A percentile compares a stretch with the other conserved stretches of the same genome.
Conservation (phyloP, 2,329 filamentous ascomycete species). For the Geosmithia flava region DNA sequence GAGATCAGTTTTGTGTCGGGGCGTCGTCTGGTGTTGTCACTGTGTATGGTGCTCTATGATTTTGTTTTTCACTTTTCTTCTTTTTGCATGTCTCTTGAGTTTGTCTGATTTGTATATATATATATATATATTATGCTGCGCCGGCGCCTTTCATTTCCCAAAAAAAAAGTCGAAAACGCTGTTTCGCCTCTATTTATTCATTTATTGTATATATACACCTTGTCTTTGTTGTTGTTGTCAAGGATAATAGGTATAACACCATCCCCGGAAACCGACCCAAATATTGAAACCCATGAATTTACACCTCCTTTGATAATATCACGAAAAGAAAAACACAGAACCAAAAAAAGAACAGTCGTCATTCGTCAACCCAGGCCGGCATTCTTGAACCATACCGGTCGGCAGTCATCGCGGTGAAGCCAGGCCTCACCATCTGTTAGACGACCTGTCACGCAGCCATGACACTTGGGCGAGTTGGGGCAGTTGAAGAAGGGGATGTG, state of each 20-base stretch:
- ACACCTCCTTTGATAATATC: not conserved
- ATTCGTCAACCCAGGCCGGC: conserved; percentile 59
- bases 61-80: not conserved
- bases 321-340: not conserved
- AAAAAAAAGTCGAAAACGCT: not conserved
- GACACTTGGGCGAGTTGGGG: conserved; percentile 90
- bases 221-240: not conserved
- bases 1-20: conserved; percentile 52
- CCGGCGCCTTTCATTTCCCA: not conserved
- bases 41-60: conserved; percentile 36
- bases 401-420: conserved; percentile 82
- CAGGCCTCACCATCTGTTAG: conserved; percentile 83
- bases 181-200: not conserved
- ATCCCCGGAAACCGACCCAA: not conserved
- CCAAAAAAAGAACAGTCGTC: not conserved
- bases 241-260: too few relatives aligned
- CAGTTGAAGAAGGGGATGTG: conserved; percentile 99
- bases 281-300: not conserved
- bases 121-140: not conserved
- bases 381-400: conserved; percentile 95
- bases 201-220: not conserved
- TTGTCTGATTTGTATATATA: not conserved
- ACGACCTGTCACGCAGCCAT: conserved; percentile 71
- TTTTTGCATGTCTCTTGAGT: not conserved
- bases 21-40: conserved; percentile 55